Evolutionary conservation across 2,329 filamentous ascomycete genomes (phyloP).

Genomic region (Claviceps fusiformis): DNA sequence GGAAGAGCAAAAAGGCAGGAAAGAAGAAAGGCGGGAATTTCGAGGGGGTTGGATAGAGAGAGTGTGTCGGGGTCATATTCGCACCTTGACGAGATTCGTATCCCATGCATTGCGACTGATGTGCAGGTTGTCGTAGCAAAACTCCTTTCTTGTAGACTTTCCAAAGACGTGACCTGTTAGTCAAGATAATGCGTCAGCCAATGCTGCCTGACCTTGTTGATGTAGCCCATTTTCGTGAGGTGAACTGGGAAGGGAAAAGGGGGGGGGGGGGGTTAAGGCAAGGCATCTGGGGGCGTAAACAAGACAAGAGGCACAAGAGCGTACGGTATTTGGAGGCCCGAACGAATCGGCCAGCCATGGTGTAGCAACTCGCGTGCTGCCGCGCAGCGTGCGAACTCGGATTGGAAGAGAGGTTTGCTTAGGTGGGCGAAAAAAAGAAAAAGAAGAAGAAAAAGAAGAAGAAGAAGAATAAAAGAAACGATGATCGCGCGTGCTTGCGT

Average conservation of each 20-base stretch:
- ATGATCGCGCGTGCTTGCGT: neutral
- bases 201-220: neutral
- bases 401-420: neutral
- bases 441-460: neutral
- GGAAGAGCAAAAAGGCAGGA: neutral
- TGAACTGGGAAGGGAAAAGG: neutral
- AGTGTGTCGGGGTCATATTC: conserved; percentile 9
- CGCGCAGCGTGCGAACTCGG: conserved; percentile 2
- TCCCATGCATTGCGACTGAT: conserved; percentile 99
- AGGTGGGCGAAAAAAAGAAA: neutral
- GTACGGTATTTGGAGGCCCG: conserved; percentile 56
- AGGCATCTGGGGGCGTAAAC: neutral
- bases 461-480: neutral
- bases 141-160: conserved; percentile 87
- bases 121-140: conserved; percentile 95
- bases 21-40: neutral
- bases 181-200: neutral
- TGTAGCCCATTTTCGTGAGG: too few species aligned
- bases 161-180: conserved; percentile 88
- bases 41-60: neutral
- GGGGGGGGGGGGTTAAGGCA: too few species aligned
- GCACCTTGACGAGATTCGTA: conserved; percentile 92
- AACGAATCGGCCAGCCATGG: conserved; percentile 52
- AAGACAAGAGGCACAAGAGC: conserved; percentile 15
- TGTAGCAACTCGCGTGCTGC: conserved; percentile 10